Evolutionary conservation across 768 basidiomycete genomes (phyloP), one percentile per base, ranked within the genome.

Genomic region (Auriculariales sp.): DNA sequence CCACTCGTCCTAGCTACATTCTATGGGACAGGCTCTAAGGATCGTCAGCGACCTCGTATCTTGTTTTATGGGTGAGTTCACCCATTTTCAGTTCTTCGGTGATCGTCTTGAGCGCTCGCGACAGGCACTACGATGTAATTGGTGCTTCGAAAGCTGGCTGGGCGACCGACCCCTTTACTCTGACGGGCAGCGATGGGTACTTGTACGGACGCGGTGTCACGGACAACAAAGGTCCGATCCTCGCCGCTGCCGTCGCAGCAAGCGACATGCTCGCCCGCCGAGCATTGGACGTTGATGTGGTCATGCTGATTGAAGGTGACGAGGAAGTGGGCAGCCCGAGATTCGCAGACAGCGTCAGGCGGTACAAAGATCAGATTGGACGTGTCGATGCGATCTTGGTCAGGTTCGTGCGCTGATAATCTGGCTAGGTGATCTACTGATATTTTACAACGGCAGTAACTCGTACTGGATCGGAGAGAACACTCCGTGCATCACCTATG

Each of bases 381-480:
- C 65, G 78, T 32, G 78, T 97, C 39, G 90, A 97, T 65, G 84
- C 84, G 1, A 90, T 98, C 50, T 67, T 97, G 15, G 82, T 91
- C 53, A 89, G 86, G 85, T 86, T 50, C 32, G 62, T 32, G 3
- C 53, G n/a, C 25, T 44, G 52, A 2, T 48, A 22, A 12, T 50
- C 14, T 17, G 22, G 22, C 45, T 14, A 42, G n/a, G 9, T 28
- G 35, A 15, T 15, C 3, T 28, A n/a, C 15, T 3, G 12, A n/a
- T 25, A 27, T 31, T 27, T 28, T 12, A 35, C 15, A 1, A 48
- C 1, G 15, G 11, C 53, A 89, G 87, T 56, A 98, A 99, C 61
- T 97, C 93, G 19, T 93, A 89, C 9, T 99, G 94, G 93, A 90
- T 98, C 55, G 83, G 83, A 11, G 89, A 95, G 57, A 79, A 84